Conservation (phyloP, 2,329 filamentous ascomycete species). For the Cercospora citrullina region DNA sequence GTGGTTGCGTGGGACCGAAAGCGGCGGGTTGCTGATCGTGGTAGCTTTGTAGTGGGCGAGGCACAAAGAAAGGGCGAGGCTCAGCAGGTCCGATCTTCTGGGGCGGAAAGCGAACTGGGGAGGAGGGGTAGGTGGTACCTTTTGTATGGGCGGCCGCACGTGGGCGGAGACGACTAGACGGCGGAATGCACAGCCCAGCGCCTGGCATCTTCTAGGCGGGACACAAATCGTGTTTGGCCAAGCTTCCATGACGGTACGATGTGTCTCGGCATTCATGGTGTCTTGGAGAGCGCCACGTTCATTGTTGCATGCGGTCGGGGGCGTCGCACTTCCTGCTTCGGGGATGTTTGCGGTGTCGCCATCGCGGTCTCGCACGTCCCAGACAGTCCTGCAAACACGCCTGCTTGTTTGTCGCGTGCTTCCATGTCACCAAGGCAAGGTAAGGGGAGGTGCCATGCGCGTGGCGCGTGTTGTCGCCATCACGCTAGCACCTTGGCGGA, state of each 20-base stretch:
- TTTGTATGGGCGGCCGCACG: slow-evolving; percentile 9
- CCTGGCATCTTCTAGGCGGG: slow-evolving; percentile 23
- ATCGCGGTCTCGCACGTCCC: neutral
- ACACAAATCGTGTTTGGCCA: slow-evolving; percentile 16
- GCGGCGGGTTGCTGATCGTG: neutral
- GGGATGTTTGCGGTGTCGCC: neutral
- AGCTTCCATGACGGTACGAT: slow-evolving; percentile 6
- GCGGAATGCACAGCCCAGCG: slow-evolving; percentile 20
- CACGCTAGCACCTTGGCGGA: neutral
- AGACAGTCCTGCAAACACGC: neutral
- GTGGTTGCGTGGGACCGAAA: slow-evolving; percentile 15
- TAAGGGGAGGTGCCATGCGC: neutral
- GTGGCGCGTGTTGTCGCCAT: neutral
- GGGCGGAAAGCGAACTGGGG: neutral
- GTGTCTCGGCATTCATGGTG: slow-evolving; percentile 1
- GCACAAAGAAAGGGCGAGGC: slow-evolving; percentile 14
- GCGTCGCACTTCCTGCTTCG: neutral
- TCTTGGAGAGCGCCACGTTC: neutral
- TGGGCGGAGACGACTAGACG: slow-evolving; percentile 5
- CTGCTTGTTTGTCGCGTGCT: neutral
- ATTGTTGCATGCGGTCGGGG: neutral
- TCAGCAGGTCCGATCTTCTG: slow-evolving; percentile 2
- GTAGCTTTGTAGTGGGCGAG: neutral
- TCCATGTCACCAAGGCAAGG: neutral
- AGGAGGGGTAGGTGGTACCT: slow-evolving; percentile 6